A percentile compares a stretch with the other conserved stretches of the same genome.
Conservation (phyloP, 345 rosid species). For the Dipteronia sinensis region DNA sequence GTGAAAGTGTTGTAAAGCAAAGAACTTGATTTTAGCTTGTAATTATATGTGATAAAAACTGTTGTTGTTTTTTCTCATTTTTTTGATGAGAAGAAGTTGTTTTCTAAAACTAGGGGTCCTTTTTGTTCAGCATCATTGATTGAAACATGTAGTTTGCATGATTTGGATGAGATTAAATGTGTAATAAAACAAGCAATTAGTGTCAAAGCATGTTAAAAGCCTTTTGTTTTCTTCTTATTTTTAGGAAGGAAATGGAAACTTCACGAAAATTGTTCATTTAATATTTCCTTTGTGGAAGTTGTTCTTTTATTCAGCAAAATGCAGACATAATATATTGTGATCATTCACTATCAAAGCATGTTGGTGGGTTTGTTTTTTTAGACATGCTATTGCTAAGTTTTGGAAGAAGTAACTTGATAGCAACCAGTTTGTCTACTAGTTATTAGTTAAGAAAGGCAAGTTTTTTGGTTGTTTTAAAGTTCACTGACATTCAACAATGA, state of each 20-base stretch:
- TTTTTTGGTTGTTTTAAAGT: background rate
- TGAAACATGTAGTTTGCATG: background rate
- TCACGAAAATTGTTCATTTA: background rate
- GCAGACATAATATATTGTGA: background rate
- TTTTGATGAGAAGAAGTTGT: background rate
- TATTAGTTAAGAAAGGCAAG: background rate
- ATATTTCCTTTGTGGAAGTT: background rate
- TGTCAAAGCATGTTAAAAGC: background rate
- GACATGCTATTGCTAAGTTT: constrained; percentile 12
- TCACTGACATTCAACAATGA: background rate
- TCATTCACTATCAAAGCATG: background rate
- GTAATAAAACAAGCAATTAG: background rate
- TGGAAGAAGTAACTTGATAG: background rate
- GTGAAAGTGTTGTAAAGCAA: background rate
- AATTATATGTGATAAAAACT: background rate
- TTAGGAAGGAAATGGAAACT: constrained; percentile 8
- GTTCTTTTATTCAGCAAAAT: background rate
- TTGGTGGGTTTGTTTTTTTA: background rate
- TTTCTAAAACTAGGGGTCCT: background rate
- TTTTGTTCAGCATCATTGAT: background rate
- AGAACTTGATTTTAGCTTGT: constrained; percentile 6
- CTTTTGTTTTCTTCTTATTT: constrained; percentile 7
- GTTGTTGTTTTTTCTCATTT: background rate
- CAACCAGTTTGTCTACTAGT: constrained; percentile 7
- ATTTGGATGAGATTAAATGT: background rate